Conservation (phyloP, 75 land plant genomes). For the Picea glauca region DNA sequence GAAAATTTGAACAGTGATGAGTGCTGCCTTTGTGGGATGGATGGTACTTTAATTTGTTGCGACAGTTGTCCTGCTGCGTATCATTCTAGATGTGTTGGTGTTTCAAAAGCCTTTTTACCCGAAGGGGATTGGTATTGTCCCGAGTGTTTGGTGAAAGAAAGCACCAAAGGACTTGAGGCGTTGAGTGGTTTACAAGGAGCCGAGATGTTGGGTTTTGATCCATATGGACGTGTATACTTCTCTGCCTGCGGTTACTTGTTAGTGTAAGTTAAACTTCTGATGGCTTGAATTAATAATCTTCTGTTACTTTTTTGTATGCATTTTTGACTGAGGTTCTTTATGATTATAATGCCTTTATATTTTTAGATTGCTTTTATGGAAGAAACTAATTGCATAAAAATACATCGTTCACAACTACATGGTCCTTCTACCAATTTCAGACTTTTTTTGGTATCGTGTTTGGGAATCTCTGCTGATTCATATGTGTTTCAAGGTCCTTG, state of each 20-base stretch:
- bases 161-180: conserved; percentile 28
- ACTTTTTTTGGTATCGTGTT: background rate
- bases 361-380: background rate
- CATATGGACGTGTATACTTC: conserved; percentile 61
- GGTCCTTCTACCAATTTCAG: too few relatives aligned
- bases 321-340: background rate
- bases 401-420: too few relatives aligned
- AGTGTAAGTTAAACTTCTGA: conserved; percentile 62
- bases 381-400: background rate
- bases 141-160: conserved; percentile 56
- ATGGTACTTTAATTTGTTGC: conserved; percentile 92
- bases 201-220: conserved; percentile 65
- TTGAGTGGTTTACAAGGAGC: conserved; percentile 58
- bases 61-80: conserved; percentile 99
- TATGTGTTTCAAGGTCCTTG: background rate
- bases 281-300: background rate
- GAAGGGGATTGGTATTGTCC: conserved; percentile 98
- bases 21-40: conserved; percentile 92
- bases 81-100: conserved; percentile 93
- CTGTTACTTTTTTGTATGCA: background rate
- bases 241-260: conserved; percentile 65
- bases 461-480: background rate
- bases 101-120: conserved; percentile 59
- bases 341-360: background rate
- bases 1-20: conserved; percentile 75